Conservation (phyloP, 257 asterid species). For the Nemophila menziesii region DNA sequence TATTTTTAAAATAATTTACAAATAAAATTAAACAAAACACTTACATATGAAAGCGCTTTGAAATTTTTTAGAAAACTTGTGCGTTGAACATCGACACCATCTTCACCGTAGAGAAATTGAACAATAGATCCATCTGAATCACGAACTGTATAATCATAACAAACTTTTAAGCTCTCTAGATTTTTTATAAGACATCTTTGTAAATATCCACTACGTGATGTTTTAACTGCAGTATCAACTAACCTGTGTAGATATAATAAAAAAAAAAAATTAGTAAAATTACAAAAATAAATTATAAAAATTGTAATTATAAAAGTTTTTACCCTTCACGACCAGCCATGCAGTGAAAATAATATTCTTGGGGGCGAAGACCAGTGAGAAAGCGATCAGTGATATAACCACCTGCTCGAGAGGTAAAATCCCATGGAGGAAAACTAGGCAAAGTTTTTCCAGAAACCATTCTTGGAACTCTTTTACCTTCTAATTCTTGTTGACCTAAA, state of each 20-base stretch:
- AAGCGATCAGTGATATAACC: slow-evolving; percentile 94
- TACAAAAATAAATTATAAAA: no score
- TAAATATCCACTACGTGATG: slow-evolving; percentile 97
- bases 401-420: slow-evolving; percentile 89
- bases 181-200: slow-evolving; percentile 86
- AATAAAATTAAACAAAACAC: slow-evolving; percentile 11
- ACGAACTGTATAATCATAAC: slow-evolving; percentile 89
- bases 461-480: slow-evolving; percentile 96
- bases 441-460: slow-evolving; percentile 98
- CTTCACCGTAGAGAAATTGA: slow-evolving; percentile 92
- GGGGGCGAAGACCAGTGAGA: slow-evolving; percentile 94
- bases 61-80: slow-evolving; percentile 84
- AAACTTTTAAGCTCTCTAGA: slow-evolving; percentile 83
- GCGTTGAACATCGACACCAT: slow-evolving; percentile 81
- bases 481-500: slow-evolving; percentile 96
- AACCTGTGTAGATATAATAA: slow-evolving; percentile 36
- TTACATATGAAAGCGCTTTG: slow-evolving; percentile 70
- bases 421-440: slow-evolving; percentile 95
- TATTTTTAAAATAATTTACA: slow-evolving; percentile 1
- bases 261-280: slow-evolving; percentile 6
- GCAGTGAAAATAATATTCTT: slow-evolving; percentile 95
- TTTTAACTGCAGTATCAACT: slow-evolving; percentile 97
- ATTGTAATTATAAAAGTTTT: no score
- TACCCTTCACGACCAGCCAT: slow-evolving; percentile 99
- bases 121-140: slow-evolving; percentile 93